These are phyloP conservation scores for Chlamydomonas eustigma DNA, from an alignment of 139 green algal species.

Conservation along the genomic window DNA sequence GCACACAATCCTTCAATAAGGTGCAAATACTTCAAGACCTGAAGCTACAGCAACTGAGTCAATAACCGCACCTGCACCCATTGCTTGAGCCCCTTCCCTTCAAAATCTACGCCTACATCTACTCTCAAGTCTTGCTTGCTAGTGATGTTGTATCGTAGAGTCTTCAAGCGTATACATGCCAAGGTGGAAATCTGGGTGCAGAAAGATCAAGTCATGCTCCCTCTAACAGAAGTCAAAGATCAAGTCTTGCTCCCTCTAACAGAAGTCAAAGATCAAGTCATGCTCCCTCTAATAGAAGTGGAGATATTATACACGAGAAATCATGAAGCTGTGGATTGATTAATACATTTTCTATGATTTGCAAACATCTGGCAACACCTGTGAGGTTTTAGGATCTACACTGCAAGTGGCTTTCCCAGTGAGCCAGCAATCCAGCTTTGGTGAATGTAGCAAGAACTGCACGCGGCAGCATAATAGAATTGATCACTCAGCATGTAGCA, in stretches of 20 bases:
- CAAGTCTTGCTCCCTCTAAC: too few species aligned
- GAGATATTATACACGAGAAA: too few species aligned
- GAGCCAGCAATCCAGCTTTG: constrained; percentile 1
- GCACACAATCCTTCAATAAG: background rate
- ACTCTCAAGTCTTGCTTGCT: constrained; percentile 18
- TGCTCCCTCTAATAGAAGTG: too few species aligned
- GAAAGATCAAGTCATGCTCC: too few species aligned
- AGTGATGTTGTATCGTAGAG: constrained; percentile 20
- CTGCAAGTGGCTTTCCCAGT: background rate
- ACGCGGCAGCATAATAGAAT: background rate
- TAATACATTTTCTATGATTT: too few species aligned
- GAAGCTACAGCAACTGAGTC: background rate
- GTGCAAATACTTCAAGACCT: background rate
- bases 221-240: too few species aligned
- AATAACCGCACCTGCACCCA: background rate
- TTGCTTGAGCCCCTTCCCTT: background rate
- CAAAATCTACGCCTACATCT: background rate
- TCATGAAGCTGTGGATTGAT: too few species aligned
- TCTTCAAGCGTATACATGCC: constrained; percentile 7
- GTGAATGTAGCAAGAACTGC: constrained; percentile 7
- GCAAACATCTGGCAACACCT: background rate
- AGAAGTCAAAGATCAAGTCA: too few species aligned
- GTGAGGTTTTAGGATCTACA: background rate
- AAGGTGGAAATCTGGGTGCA: background rate
- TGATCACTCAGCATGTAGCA: constrained; percentile 1